These are phyloP conservation scores for Suillus variegatus DNA, from an alignment of 768 basidiomycete species.

Conservation along the genomic window DNA sequence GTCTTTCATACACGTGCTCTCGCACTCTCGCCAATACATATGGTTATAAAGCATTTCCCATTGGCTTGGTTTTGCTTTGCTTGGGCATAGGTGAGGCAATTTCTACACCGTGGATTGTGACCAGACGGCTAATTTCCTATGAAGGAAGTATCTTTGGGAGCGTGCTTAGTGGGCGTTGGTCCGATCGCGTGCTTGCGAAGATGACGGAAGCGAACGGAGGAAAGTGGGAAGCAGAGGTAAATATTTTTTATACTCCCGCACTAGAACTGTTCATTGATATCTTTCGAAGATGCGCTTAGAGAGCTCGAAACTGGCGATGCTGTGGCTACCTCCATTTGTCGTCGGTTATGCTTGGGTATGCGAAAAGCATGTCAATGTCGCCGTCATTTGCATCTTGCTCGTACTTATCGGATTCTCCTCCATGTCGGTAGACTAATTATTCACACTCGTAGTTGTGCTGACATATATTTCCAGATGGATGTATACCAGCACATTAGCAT, in stretches of 20 bases:
- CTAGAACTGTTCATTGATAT: not conserved
- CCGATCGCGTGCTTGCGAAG: constrained; percentile 46
- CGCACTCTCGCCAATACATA: constrained; percentile 68
- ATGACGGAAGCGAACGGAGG: constrained; percentile 49
- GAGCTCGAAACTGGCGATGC: constrained; percentile 59
- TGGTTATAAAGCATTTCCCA: constrained; percentile 63
- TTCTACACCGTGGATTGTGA: not conserved
- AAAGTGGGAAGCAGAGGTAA: constrained; percentile 64
- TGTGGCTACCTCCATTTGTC: constrained; percentile 54
- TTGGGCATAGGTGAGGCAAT: constrained; percentile 61
- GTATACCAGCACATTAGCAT: constrained; percentile 64
- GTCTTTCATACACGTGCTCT: constrained; percentile 72
- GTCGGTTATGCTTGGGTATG: constrained; percentile 78
- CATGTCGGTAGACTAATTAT: constrained; percentile 49
- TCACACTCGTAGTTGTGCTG: not conserved
- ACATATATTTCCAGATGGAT: constrained; percentile 43
- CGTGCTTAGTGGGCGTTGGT: constrained; percentile 60
- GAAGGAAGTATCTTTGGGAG: constrained; percentile 53
- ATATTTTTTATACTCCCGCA: constrained; percentile 11
- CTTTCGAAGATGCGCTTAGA: constrained; percentile 66
- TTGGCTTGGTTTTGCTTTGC: constrained; percentile 75
- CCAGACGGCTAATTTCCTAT: not conserved
- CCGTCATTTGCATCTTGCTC: constrained; percentile 71
- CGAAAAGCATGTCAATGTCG: constrained; percentile 59
- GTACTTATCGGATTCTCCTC: constrained; percentile 56